A percentile compares a stretch with the other conserved stretches of the same genome.
phyloP scores from a whole-genome alignment of 2,329 filamentous ascomycete species.

The Raffaelea arxii region DNA sequence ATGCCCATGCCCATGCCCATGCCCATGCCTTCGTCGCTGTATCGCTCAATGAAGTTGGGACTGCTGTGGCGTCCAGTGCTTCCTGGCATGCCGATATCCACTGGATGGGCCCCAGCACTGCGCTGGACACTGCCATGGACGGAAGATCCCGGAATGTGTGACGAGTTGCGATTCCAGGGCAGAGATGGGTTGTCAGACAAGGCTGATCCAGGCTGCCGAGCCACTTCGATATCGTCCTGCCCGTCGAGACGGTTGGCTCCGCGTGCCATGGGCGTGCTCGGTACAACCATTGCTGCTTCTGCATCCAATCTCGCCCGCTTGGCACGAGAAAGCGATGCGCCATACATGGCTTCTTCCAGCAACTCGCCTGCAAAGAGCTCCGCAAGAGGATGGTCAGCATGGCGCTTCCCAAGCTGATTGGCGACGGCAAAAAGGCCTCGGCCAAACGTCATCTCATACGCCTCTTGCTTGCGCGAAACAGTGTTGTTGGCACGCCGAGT shows the following conservation, averaged over 20 bases:
- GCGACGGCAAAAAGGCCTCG: conserved; percentile 13
- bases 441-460: conserved; percentile 10
- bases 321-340: conserved; percentile 12
- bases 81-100: too few species aligned
- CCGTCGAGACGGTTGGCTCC: conserved; percentile 13
- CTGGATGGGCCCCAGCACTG: conserved; percentile 16
- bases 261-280: conserved; percentile 8
- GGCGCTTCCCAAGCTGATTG: neutral
- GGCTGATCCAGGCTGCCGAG: conserved; percentile 55
- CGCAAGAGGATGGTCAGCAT: conserved; percentile 7
- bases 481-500: conserved; percentile 7
- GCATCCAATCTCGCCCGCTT: conserved; percentile 9
- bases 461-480: conserved; percentile 1
- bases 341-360: conserved; percentile 8
- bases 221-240: conserved; percentile 44
- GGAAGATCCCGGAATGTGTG: conserved; percentile 31
- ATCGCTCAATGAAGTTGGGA: conserved; percentile 13
- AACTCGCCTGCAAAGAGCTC: conserved; percentile 9
- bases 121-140: conserved; percentile 25
- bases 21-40: conserved; percentile 11
- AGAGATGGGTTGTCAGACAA: conserved; percentile 51
- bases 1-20: too few species aligned
- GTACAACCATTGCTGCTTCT: conserved; percentile 3
- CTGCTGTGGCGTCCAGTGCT: conserved; percentile 8
- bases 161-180: conserved; percentile 44